Base-by-base conservation (phyloP, 1,284 basidiomycete genomes). In the Blastosporella zonata region DNA sequence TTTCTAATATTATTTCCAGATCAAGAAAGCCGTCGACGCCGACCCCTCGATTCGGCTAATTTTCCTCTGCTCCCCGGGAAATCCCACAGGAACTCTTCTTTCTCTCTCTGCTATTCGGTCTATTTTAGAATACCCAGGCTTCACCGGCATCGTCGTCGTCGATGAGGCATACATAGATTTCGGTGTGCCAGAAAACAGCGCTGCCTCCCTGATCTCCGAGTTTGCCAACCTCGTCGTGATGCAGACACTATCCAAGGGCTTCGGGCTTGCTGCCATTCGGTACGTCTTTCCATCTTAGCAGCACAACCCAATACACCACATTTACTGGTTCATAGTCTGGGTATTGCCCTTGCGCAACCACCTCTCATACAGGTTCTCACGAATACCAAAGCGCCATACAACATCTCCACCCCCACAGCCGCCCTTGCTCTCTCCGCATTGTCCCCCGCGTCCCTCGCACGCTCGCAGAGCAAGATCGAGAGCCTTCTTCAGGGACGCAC, bases 101-200 rank as follows among this genome's bases (percentile, higher is more conserved):
- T 78, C 92, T 0, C 78, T 96, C 10, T 62, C 73, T 13, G 79
- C 84, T 4, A 76, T 99, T 45, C 75, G 78, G 1, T 64, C 77
- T n/a, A 68, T 99, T 21, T 74, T 96, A 22, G 86, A 94, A 25
- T 91, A 92, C 67, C 75, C 82, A 3, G 72, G 75, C 0, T 98
- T 90, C 78, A 90, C 86, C 58, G 97, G 97, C 1, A 81, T 99
- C 51, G 86, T 98, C 34, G 78, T 97, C 20, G 87, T 99, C 2
- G 97, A 99, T 62, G 97, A 99, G 68, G 97, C 97, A 0, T 99
- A 99, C 69, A 91, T 99, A 62, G 97, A 99, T 67, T 99, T 99
- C 63, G 79, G 73, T 12, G 18, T 34, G 0, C 64, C 75, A 27
- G 77, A 76, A 7, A 70, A 77, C 33, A 90, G 84, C 43, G 90